phyloP scores from a whole-genome alignment of 441 rosid genomes.

The Caryocar brasiliense region DNA sequence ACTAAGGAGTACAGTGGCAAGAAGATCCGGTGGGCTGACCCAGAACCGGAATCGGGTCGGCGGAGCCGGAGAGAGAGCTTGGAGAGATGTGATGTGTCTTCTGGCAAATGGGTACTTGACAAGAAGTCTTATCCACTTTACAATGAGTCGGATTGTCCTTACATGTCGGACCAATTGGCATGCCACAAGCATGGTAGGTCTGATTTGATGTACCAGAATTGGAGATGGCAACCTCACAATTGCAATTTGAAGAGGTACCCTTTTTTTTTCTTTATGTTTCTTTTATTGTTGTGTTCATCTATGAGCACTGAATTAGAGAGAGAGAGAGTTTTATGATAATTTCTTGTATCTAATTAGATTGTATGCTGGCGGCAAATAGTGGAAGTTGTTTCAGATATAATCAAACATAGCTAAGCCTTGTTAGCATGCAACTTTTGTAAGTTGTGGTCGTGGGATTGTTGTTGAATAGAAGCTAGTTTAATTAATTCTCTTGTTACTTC shows the following conservation, averaged over 20 bases:
- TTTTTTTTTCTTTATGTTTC: not conserved
- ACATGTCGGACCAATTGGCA: slow-evolving; percentile 93
- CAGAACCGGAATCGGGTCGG: slow-evolving; percentile 14
- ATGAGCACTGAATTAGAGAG: not conserved
- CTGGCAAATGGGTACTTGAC: slow-evolving; percentile 86
- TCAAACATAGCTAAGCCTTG: too few relatives aligned
- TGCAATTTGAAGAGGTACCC: slow-evolving; percentile 76
- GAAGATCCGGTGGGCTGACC: slow-evolving; percentile 47
- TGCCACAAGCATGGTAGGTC: slow-evolving; percentile 91
- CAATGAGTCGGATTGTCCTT: slow-evolving; percentile 73
- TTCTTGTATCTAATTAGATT: too few relatives aligned
- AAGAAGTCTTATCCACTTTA: slow-evolving; percentile 58
- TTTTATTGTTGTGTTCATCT: not conserved
- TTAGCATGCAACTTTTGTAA: too few relatives aligned
- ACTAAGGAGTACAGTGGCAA: slow-evolving; percentile 56
- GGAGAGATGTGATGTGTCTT: slow-evolving; percentile 65
- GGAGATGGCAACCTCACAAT: slow-evolving; percentile 95
- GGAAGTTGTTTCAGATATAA: too few relatives aligned
- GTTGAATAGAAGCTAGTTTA: too few relatives aligned
- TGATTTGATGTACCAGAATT: slow-evolving; percentile 60
- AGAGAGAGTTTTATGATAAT: too few relatives aligned
- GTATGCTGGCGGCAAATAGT: too few relatives aligned
- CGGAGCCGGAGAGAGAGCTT: slow-evolving; percentile 16
- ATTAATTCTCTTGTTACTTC: too few relatives aligned
- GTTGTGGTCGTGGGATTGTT: too few relatives aligned